These are phyloP conservation scores for Coelastrella sp. DNA, from an alignment of 139 green algal genomes.

Conservation along the genomic window DNA sequence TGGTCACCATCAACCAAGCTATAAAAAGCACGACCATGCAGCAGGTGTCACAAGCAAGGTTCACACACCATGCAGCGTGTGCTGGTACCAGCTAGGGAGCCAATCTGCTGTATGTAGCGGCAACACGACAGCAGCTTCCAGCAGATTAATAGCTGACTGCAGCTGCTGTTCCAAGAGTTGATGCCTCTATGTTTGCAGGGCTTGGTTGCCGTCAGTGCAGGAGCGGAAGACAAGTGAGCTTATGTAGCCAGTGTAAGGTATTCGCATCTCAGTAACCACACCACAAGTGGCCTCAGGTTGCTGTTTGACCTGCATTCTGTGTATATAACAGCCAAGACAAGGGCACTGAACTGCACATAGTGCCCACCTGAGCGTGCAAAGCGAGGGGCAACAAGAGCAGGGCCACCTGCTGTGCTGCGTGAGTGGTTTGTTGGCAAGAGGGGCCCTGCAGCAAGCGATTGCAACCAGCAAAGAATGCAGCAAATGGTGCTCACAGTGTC, in stretches of 20 bases:
- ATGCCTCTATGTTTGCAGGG: background rate
- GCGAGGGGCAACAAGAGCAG: background rate
- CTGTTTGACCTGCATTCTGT: background rate
- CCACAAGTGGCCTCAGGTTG: background rate
- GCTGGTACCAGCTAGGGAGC: background rate
- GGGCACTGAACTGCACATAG: background rate
- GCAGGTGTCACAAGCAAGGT: background rate
- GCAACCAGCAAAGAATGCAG: background rate
- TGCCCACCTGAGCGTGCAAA: background rate
- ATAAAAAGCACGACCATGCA: background rate
- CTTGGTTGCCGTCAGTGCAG: background rate
- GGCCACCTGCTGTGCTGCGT: background rate
- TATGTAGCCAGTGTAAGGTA: no score
- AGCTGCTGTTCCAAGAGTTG: background rate
- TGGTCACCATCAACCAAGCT: background rate
- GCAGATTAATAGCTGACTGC: background rate
- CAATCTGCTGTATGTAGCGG: background rate
- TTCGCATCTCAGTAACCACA: background rate
- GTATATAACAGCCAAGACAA: background rate
- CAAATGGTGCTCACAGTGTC: no score
- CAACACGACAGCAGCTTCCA: background rate
- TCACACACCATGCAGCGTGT: conserved; percentile 4
- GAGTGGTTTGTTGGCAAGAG: background rate
- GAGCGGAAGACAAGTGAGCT: background rate
- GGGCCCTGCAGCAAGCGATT: background rate